Percentiles rank a stretch among this genome's conserved stretches.
Conservation (phyloP, 345 rosid species). For the Excoecaria cochinchinensis region DNA sequence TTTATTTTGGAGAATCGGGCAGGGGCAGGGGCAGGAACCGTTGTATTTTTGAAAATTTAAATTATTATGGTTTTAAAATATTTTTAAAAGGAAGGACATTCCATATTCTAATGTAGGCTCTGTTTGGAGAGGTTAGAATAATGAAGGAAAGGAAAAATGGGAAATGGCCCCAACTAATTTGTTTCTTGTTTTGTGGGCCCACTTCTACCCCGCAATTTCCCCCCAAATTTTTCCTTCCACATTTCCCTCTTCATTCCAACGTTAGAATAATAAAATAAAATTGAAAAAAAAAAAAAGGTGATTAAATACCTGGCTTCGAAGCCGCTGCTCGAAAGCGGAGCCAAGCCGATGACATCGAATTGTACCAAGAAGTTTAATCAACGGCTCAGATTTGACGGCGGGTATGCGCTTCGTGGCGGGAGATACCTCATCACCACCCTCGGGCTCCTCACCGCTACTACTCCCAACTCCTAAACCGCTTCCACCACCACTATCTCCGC, state of each 20-base stretch:
- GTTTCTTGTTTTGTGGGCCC: neutral
- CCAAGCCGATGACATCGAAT: conserved; percentile 50
- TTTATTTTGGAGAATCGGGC: too few species aligned
- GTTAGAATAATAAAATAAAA: neutral
- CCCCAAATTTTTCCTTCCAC: neutral
- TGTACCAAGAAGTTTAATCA: conserved; percentile 44
- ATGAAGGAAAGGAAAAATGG: neutral
- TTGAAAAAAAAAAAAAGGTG: neutral
- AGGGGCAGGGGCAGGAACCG: too few species aligned
- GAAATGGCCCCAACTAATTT: neutral
- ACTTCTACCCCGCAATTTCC: neutral
- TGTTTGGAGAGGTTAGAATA: neutral
- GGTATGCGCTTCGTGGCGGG: conserved; percentile 41
- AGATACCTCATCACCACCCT: conserved; percentile 42
- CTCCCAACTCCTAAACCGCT: conserved; percentile 11
- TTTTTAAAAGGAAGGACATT: neutral
- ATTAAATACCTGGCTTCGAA: conserved; percentile 50
- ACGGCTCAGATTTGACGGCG: conserved; percentile 56
- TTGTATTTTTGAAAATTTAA: too few species aligned
- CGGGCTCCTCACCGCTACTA: conserved; percentile 42
- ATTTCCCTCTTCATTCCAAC: neutral
- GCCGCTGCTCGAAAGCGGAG: conserved; percentile 59
- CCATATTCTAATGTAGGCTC: neutral
- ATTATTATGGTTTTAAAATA: too few species aligned
- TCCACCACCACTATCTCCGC: conserved; percentile 27